Percentiles rank a stretch among this genome's conserved stretches.
These are phyloP conservation scores for Aspergillus asperescens DNA, from an alignment of 495 filamentous ascomycete species.

Conservation along the genomic window DNA sequence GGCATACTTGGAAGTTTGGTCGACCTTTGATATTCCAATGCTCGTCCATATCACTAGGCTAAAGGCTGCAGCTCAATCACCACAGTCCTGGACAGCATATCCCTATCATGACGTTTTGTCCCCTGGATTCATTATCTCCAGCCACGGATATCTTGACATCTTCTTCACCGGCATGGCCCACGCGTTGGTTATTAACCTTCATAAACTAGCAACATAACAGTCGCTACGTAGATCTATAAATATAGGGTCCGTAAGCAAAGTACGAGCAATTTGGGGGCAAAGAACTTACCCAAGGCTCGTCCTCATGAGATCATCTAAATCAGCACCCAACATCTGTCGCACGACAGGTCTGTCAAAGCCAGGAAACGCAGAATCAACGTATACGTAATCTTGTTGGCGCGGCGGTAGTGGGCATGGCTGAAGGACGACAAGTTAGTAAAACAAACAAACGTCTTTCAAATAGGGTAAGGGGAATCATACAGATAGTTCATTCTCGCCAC, in stretches of 20 bases:
- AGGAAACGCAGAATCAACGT: conserved; percentile 27
- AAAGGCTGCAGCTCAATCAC: too few relatives aligned
- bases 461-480: not conserved
- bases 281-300: conserved; percentile 21
- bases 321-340: conserved; percentile 21
- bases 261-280: not conserved
- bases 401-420: conserved; percentile 34
- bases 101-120: too few relatives aligned
- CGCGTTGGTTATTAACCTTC: too few relatives aligned
- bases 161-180: too few relatives aligned
- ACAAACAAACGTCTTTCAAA: not conserved
- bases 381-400: conserved; percentile 34
- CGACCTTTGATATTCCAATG: too few relatives aligned
- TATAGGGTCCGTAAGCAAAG: conserved; percentile 9
- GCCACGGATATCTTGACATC: too few relatives aligned
- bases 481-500: conserved; percentile 48
- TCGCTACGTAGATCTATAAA: too few relatives aligned
- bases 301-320: conserved; percentile 27
- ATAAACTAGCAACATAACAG: too few relatives aligned
- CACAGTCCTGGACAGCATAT: too few relatives aligned
- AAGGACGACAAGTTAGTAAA: not conserved
- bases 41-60: too few relatives aligned
- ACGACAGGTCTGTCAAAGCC: conserved; percentile 12
- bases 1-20: too few relatives aligned
- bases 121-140: too few relatives aligned